Evolutionary conservation across 2,329 filamentous ascomycete species (phyloP).

Genomic region (Aspergillus aculeatus): DNA sequence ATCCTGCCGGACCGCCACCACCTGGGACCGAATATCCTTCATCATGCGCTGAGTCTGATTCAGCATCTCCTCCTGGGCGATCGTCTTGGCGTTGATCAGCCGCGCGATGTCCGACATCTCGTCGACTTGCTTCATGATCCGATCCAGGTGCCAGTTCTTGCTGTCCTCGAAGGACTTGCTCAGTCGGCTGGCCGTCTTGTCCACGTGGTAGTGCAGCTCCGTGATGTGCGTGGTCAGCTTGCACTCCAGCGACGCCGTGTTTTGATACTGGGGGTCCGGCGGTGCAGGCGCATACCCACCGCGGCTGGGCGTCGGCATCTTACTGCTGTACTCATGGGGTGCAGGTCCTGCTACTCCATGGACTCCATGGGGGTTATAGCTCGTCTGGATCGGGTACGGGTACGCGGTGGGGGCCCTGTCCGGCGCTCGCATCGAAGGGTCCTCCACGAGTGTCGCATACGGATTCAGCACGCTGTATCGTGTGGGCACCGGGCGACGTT

Average conservation of each 20-base stretch:
- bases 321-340: neutral
- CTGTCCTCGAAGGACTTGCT: slow-evolving; percentile 18
- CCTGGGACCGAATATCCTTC: slow-evolving; percentile 14
- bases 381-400: no score
- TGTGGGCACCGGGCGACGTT: neutral
- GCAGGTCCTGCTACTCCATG: no score
- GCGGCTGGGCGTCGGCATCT: slow-evolving; percentile 13
- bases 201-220: slow-evolving; percentile 24
- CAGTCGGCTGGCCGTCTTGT: slow-evolving; percentile 13
- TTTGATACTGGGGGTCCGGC: slow-evolving; percentile 22
- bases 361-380: no score
- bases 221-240: slow-evolving; percentile 20
- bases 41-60: slow-evolving; percentile 13
- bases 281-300: slow-evolving; percentile 28
- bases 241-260: slow-evolving; percentile 23
- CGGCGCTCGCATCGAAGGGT: neutral
- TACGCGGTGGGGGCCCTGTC: no score
- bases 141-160: slow-evolving; percentile 23
- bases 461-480: neutral
- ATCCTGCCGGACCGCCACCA: slow-evolving; percentile 14
- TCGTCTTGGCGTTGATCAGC: slow-evolving; percentile 14
- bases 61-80: slow-evolving; percentile 15
- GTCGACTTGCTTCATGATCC: slow-evolving; percentile 22
- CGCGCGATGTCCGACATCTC: slow-evolving; percentile 17
- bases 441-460: neutral